Evolutionary conservation across 2,329 filamentous ascomycete genomes (phyloP).

Genomic region (Ampelomyces quisqualis): DNA sequence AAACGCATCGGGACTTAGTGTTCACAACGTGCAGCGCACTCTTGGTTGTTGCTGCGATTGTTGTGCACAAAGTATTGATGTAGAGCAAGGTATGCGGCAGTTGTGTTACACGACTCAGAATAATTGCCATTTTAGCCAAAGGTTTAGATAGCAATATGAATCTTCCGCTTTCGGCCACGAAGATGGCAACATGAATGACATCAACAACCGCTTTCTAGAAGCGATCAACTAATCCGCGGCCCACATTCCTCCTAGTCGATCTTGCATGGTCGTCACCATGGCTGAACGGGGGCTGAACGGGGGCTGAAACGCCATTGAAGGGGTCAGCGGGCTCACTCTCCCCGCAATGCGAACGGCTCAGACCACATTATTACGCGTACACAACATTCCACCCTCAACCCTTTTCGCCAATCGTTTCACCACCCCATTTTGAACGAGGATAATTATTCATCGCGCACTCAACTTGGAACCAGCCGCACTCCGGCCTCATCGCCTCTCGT

Average conservation of each 20-base stretch:
- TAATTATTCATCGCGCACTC: neutral
- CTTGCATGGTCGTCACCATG: neutral
- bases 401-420: constrained; percentile 5
- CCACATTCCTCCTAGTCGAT: neutral
- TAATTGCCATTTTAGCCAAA: neutral
- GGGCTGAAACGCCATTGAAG: constrained; percentile 9
- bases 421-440: neutral
- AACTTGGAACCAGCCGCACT: neutral
- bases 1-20: constrained; percentile 33
- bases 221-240: neutral
- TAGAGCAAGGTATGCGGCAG: constrained; percentile 8
- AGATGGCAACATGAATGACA: constrained; percentile 10
- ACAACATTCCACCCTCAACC: neutral
- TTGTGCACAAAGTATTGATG: constrained; percentile 28
- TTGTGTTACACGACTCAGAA: neutral
- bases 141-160: neutral
- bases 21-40: constrained; percentile 35
- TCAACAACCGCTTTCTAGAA: constrained; percentile 6
- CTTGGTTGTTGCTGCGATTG: constrained; percentile 29
- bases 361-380: constrained; percentile 1
- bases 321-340: constrained; percentile 1
- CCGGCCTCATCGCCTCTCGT: neutral
- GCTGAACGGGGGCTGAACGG: no score
- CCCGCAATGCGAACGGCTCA: constrained; percentile 7
- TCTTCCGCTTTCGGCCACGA: neutral